These are phyloP conservation scores for Pythium monospermum DNA, from an alignment of 352 stramenopile genomes.

Conservation along the genomic window DNA sequence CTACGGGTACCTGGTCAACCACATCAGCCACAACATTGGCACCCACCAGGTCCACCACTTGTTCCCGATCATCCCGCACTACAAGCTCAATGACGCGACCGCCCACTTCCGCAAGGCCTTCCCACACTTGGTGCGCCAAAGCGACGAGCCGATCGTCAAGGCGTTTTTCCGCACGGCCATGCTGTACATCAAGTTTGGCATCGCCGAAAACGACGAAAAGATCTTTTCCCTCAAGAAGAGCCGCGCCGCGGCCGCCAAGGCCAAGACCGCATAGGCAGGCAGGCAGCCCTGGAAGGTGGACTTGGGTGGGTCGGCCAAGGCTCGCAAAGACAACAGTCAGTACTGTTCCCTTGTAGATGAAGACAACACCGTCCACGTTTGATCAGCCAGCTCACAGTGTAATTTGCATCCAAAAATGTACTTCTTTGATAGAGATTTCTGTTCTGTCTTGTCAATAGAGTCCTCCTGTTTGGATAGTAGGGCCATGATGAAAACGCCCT, in stretches of 20 bases:
- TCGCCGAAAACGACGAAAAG: conserved; percentile 58
- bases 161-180: conserved; percentile 57
- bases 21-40: conserved; percentile 85
- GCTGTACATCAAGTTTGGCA: conserved; percentile 67
- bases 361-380: no score
- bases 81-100: conserved; percentile 69
- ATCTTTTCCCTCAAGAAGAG: conserved; percentile 66
- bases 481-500: no score
- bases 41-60: conserved; percentile 85
- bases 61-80: conserved; percentile 85
- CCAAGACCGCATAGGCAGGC: conserved; percentile 21
- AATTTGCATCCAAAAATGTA: no score
- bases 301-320: no score
- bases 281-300: no score
- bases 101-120: conserved; percentile 59
- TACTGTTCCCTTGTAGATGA: no score
- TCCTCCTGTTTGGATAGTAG: no score
- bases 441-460: no score
- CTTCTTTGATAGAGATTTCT: no score
- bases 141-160: conserved; percentile 56
- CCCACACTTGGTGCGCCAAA: conserved; percentile 70
- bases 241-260: conserved; percentile 18
- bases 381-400: no score
- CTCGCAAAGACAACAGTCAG: no score
- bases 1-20: conserved; percentile 74